phyloP scores from a whole-genome alignment of 2,329 filamentous ascomycete species.

The Aspergillus aculeatus region DNA sequence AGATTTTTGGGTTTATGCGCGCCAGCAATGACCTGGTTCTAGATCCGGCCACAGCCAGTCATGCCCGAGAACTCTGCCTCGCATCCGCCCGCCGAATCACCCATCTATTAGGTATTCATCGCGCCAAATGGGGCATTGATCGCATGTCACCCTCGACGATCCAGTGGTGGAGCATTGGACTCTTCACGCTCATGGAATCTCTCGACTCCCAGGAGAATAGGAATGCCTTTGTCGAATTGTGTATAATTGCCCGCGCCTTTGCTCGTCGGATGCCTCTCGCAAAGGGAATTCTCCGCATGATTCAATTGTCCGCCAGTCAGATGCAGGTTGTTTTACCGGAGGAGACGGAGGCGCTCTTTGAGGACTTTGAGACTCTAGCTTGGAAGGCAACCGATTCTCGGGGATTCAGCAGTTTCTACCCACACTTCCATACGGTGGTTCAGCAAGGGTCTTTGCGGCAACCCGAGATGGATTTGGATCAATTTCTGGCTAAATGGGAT shows the following conservation, averaged over 20 bases:
- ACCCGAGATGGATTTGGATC: conserved; percentile 20
- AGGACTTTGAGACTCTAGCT: conserved; percentile 20
- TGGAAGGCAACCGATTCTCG: conserved; percentile 18
- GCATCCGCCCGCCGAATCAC: conserved; percentile 23
- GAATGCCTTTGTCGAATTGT: conserved; percentile 28
- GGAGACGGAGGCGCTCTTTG: conserved; percentile 25
- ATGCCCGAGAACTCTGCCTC: conserved; percentile 20
- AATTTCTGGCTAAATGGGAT: conserved; percentile 32
- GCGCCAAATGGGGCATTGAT: conserved; percentile 31
- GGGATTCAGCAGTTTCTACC: conserved; percentile 28
- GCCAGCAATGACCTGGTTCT: conserved; percentile 7
- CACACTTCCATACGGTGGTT: conserved; percentile 20
- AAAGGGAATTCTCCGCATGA: conserved; percentile 28
- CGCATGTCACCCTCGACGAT: conserved; percentile 26
- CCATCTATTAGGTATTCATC: conserved; percentile 25
- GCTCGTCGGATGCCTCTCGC: conserved; percentile 27
- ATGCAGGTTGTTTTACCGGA: conserved; percentile 23
- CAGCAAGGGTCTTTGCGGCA: conserved; percentile 6
- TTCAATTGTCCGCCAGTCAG: conserved; percentile 27
- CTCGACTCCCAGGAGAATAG: conserved; percentile 23
- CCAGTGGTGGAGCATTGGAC: conserved; percentile 27
- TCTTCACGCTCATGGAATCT: conserved; percentile 29
- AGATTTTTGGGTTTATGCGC: conserved; percentile 29
- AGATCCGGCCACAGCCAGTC: conserved; percentile 5
- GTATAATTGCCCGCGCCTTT: conserved; percentile 24